phyloP scores from a whole-genome alignment of 2,329 filamentous ascomycete species.

The Sporothrix variecibatus region DNA sequence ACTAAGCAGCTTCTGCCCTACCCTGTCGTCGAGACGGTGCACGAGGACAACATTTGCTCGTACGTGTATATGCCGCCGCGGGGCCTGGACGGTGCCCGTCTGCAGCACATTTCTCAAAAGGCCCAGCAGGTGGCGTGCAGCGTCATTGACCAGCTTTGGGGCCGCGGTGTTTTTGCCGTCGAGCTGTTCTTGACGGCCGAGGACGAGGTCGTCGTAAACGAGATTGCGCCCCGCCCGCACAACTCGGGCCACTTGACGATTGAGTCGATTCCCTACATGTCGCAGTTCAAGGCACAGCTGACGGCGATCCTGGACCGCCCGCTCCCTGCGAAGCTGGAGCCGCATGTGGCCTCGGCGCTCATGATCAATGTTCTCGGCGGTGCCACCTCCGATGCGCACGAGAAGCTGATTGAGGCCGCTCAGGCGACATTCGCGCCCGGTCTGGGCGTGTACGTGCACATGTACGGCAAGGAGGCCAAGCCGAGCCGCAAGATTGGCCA shows the following conservation, averaged over 20 bases:
- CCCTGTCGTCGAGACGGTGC: slow-evolving; percentile 89
- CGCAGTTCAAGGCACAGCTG: slow-evolving; percentile 90
- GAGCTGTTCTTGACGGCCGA: slow-evolving; percentile 89
- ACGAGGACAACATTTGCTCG: slow-evolving; percentile 94
- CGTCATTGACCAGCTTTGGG: slow-evolving; percentile 77
- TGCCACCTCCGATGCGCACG: slow-evolving; percentile 63
- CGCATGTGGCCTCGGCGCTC: slow-evolving; percentile 63
- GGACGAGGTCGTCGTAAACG: slow-evolving; percentile 74
- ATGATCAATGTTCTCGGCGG: slow-evolving; percentile 84
- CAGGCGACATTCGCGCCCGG: slow-evolving; percentile 43
- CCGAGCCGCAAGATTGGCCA: slow-evolving; percentile 94
- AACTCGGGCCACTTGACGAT: slow-evolving; percentile 97
- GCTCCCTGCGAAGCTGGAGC: slow-evolving; percentile 56
- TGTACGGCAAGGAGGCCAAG: slow-evolving; percentile 89
- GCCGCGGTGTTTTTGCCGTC: slow-evolving; percentile 91
- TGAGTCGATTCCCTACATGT: slow-evolving; percentile 81
- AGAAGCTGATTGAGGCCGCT: slow-evolving; percentile 50
- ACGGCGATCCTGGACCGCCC: slow-evolving; percentile 75
- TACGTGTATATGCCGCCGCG: slow-evolving; percentile 81
- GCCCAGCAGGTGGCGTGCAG: slow-evolving; percentile 77
- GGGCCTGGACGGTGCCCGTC: slow-evolving; percentile 50
- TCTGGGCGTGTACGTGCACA: slow-evolving; percentile 66
- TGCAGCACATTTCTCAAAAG: slow-evolving; percentile 58
- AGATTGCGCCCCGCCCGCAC: slow-evolving; percentile 79
- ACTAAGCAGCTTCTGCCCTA: slow-evolving; percentile 65